Evolutionary conservation across 2,329 filamentous ascomycete genomes (phyloP).

Genomic region (Talaromyces atroroseus): DNA sequence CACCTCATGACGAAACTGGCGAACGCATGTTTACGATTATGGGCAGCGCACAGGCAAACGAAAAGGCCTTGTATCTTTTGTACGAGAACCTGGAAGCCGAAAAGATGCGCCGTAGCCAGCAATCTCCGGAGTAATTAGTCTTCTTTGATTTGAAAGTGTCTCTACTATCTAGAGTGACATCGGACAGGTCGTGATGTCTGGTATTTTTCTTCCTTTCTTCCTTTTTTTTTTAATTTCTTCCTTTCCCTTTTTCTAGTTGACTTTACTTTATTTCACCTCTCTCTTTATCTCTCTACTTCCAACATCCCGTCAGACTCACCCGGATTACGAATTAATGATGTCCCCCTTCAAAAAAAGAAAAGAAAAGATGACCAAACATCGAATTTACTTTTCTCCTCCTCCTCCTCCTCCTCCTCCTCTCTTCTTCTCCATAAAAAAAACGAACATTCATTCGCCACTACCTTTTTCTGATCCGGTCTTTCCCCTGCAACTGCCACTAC

Average conservation of each 20-base stretch:
- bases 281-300: background rate
- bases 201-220: background rate
- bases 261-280: background rate
- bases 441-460: background rate
- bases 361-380: background rate
- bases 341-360: conserved; percentile 1
- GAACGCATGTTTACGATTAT: conserved; percentile 99
- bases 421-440: background rate
- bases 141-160: background rate
- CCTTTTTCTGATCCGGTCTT: background rate
- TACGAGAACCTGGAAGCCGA: conserved; percentile 99
- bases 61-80: conserved; percentile 89
- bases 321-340: conserved; percentile 13
- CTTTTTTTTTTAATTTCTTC: conserved; percentile 4
- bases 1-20: conserved; percentile 92
- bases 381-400: background rate
- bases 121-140: conserved; percentile 49
- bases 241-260: background rate
- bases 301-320: conserved; percentile 4
- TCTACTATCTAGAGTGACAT: background rate
- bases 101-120: conserved; percentile 95
- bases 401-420: too few species aligned
- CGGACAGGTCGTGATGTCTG: background rate
- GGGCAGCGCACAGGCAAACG: conserved; percentile 87
- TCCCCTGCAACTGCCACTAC: background rate